These are phyloP conservation scores for Inosperma sp. DNA, from an alignment of 768 basidiomycete species.

Conservation along the genomic window DNA sequence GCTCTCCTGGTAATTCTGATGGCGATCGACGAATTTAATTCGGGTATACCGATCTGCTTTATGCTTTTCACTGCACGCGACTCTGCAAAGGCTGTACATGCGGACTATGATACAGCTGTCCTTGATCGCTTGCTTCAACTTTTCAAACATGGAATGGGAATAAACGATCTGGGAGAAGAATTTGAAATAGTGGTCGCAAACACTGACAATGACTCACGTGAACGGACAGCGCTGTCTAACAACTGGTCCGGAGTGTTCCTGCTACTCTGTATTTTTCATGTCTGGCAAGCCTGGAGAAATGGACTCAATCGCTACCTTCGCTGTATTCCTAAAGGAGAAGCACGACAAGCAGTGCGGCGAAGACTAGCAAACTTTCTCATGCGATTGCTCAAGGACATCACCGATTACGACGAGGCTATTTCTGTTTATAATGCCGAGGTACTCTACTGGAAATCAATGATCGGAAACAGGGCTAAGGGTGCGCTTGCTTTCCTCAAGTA, in stretches of 20 bases:
- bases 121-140: conserved; percentile 17
- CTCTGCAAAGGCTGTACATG: conserved; percentile 20
- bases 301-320: conserved; percentile 23
- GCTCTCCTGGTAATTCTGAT: conserved; percentile 30
- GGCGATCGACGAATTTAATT: conserved; percentile 25
- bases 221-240: conserved; percentile 19
- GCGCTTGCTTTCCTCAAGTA: conserved; percentile 21
- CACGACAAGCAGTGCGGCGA: conserved; percentile 13
- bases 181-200: conserved; percentile 20
- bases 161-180: conserved; percentile 14
- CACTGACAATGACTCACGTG: conserved; percentile 29
- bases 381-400: conserved; percentile 21
- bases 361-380: conserved; percentile 19
- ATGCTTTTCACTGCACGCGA: conserved; percentile 22
- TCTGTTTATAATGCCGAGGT: conserved; percentile 15
- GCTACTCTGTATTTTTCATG: conserved; percentile 34
- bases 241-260: conserved; percentile 22
- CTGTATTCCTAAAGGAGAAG: conserved; percentile 23
- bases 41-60: conserved; percentile 30
- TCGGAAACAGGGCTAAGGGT: conserved; percentile 16
- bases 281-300: conserved; percentile 32
- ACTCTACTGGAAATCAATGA: conserved; percentile 14
- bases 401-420: conserved; percentile 19
- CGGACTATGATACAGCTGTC: conserved; percentile 22
- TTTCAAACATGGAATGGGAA: conserved; percentile 16